Conservation (phyloP, 2,329 filamentous ascomycete genomes). For the Didymella pomorum region DNA sequence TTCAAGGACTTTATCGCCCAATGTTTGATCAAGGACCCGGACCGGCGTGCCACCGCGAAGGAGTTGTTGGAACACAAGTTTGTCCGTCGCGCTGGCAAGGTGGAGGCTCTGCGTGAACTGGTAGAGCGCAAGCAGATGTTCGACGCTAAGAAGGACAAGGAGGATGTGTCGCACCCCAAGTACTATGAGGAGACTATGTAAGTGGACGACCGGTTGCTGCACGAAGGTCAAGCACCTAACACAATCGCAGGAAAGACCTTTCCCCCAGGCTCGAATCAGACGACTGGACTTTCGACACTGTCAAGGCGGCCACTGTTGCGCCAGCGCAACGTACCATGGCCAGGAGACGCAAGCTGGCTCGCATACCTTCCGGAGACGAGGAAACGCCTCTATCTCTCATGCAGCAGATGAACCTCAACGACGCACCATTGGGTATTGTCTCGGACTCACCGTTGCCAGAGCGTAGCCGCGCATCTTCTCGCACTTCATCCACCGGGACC, state of each 20-base stretch:
- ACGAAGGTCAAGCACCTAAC: constrained; percentile 24
- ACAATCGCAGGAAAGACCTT: constrained; percentile 14
- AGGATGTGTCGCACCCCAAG: constrained; percentile 68
- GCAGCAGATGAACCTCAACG: constrained; percentile 55
- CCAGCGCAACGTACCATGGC: constrained; percentile 56
- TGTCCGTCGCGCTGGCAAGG: constrained; percentile 84
- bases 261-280: constrained; percentile 64
- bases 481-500: constrained; percentile 51
- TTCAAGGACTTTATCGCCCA: constrained; percentile 94
- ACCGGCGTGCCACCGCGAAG: constrained; percentile 82
- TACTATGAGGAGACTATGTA: constrained; percentile 94
- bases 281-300: constrained; percentile 95
- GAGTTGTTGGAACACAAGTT: constrained; percentile 90
- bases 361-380: constrained; percentile 53
- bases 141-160: constrained; percentile 73
- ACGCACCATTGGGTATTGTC: constrained; percentile 52
- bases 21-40: constrained; percentile 91
- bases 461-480: constrained; percentile 41
- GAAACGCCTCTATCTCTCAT: constrained; percentile 47
- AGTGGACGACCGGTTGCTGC: constrained; percentile 31
- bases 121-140: constrained; percentile 83
- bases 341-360: constrained; percentile 58
- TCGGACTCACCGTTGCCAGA: constrained; percentile 48
- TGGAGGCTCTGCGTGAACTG: constrained; percentile 86
- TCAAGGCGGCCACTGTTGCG: constrained; percentile 73